Evolutionary conservation across 2,329 filamentous ascomycete genomes (phyloP), one percentile per base, ranked within the genome.

Genomic region (Simplicillium aogashimaense): DNA sequence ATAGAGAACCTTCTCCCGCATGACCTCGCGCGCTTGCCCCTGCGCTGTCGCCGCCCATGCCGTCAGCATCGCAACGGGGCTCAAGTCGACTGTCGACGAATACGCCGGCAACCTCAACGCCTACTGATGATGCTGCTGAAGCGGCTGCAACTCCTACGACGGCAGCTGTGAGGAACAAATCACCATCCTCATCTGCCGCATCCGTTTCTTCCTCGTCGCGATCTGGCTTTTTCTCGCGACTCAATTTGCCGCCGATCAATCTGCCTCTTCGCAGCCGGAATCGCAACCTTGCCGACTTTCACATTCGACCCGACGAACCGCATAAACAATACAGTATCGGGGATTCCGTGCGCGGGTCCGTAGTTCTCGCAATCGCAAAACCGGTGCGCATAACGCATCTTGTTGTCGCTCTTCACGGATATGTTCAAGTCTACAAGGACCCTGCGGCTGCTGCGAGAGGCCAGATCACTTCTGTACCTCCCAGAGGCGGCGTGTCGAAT

Each of bases 331-430:
- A 89, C 60, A 70, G 69, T 18, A 82, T 83, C 4, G 85, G 85
- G 45, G 85, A 90, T 54, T 66, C 79, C 48, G 82, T 92, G 36
- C 76, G 73, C 43, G 86, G 86, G 40, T 75, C 75, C 47, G 83
- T 90, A 36, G 70, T 86, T 45, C 65, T 90, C 50, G 81, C 78
- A 42, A 74, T 87, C 29, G 66, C 83, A 51, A 87, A 87, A 59
- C 80, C 85, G 14, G 64, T 87, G 45, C 74, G 83, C 50, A 77
- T 92, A 52, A 90, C 86, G 7, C 86, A 92, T 63, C 69, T 92
- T 37, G 84, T 83, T 10, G 81, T 90, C 46, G 76, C 79, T 44
- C 65, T 92, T 40, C 83, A 87, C 57, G 86, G 86, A 45, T 87
- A 80, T 57, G 83, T 86, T 41, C 81, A 85, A 54, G 83, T 89